A percentile compares a stretch with the other conserved stretches of the same genome.
phyloP scores from a whole-genome alignment of 495 filamentous ascomycete genomes.

The Geoglossum glabrum region DNA sequence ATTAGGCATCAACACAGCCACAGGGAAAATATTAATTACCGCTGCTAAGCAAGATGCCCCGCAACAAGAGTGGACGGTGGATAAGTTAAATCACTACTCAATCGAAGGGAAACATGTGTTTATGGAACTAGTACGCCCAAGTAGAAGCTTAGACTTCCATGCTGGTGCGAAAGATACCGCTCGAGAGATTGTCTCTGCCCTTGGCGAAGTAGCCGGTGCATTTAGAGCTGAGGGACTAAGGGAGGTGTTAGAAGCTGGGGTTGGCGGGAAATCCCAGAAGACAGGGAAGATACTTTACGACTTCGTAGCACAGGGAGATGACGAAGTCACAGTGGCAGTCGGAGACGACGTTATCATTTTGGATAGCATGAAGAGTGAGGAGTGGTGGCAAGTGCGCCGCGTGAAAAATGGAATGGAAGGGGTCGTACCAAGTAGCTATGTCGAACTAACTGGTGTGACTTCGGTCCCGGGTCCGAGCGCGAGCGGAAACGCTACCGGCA shows the following conservation, averaged over 20 bases:
- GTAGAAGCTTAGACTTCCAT: slow-evolving; percentile 88
- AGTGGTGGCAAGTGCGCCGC: slow-evolving; percentile 94
- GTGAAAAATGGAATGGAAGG: slow-evolving; percentile 82
- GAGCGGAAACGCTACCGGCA: slow-evolving; percentile 39
- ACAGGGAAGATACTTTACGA: slow-evolving; percentile 77
- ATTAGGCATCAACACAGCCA: slow-evolving; percentile 69
- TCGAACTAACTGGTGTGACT: slow-evolving; percentile 57
- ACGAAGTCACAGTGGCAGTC: slow-evolving; percentile 80
- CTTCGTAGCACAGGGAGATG: slow-evolving; percentile 88
- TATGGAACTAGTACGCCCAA: slow-evolving; percentile 73
- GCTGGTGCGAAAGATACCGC: slow-evolving; percentile 94
- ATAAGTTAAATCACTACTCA: slow-evolving; percentile 84
- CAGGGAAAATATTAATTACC: slow-evolving; percentile 74
- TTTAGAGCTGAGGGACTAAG: slow-evolving; percentile 63
- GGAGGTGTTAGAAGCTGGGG: slow-evolving; percentile 69
- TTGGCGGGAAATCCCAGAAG: slow-evolving; percentile 44
- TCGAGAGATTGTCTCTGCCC: slow-evolving; percentile 67
- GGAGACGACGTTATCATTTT: slow-evolving; percentile 83
- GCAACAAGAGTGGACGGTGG: slow-evolving; percentile 79
- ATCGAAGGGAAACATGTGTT: slow-evolving; percentile 98
- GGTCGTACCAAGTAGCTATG: slow-evolving; percentile 95
- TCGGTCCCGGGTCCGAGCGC: slow-evolving; percentile 22
- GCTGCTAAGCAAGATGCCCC: slow-evolving; percentile 70
- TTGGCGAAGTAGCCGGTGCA: slow-evolving; percentile 78
- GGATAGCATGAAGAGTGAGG: slow-evolving; percentile 79